Evolutionary conservation across 345 rosid genomes (phyloP), one percentile per base, ranked within the genome.

Genomic region (Ricinus communis): DNA sequence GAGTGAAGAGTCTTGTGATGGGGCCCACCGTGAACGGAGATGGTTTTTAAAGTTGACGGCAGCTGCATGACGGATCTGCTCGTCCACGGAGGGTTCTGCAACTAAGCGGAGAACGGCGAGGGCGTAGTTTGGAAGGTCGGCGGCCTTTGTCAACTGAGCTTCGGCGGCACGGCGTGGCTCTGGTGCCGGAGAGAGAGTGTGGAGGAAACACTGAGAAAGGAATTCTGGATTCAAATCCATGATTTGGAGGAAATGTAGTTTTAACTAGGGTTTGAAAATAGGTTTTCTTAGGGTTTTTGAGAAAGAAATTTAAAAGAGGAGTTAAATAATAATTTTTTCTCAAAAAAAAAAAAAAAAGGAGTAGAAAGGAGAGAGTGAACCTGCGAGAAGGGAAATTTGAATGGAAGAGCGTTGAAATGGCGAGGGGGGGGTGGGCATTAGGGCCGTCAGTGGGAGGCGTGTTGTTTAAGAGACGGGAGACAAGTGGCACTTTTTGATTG

Each of bases 1-100:
- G 45, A 79, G 59, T 6, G 83, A 1, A 53, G 83, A 50, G 24
- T 72, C 91, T 1, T 52, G 59, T 0, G 91, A 36, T 12, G 93
- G 87, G 1, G 78, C 77, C 99, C 99, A 96, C 30, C 96, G 97
- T 21, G 80, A 11, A 54, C 93, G 94, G 62, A 96, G 88, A 74
- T 96, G 97, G 72, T 94, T 94, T 82, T 94, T 94, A 75, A 94
- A 91, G 86, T 85, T 90, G 77, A 94, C 96, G 15, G 97, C 94
- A 15, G 99, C 98, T 11, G 99, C 91, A 43, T 88, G 94, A 66
- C 98, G 98, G 76, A 90, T 84, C 84, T 85, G 94, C n/a, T 96
- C 97, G 62, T 89, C 90, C 61, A 89, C 86, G 4, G 90, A 58
- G 19, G 88, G 84, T 53, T 89, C 91, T 4, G 97, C 93, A 14